Evolutionary conservation across 176 grass and related monocot species (phyloP), one percentile per base, ranked within the genome.

Genomic region (Oryza glaberrima): DNA sequence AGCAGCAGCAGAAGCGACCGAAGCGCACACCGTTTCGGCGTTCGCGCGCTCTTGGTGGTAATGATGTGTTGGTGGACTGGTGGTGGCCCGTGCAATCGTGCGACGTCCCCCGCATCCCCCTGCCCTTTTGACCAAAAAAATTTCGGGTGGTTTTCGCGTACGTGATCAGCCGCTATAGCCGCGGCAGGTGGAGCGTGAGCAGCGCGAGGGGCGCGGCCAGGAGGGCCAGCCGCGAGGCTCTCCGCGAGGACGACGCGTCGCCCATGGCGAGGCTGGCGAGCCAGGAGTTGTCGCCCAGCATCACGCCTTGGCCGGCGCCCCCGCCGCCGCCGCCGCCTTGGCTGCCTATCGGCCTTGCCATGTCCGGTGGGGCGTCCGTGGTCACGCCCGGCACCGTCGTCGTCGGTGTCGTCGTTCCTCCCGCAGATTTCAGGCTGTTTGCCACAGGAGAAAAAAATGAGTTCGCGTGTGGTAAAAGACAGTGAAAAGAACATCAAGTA

Each of bases 211-310:
- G 69, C 46, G 26, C 12, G 34, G 81, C 81, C 17, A 54, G 64
- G 49, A 65, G 41, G 0, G 73, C 43, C 23, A 65, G 54, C 69
- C 23, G 38, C 12, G 83, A 25, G 36, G 68, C 34, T 41, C 40
- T 41, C 38, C 73, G 73, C 45, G 70, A 74, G 1, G 89, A 49
- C 46, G 80, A 49, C 35, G 54, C 43, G 28, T 90, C 91, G 38
- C 94, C 94, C 7, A 86, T 96, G 79, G 94, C 94, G 71, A 94
- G 79, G 83, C 87, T 91, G 80, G 94, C 94, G 35, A 96, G 84
- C 94, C 91, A 96, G 1, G 94, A 91, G 63, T 88, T 84, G 88
- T 96, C 84, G 70, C 87, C 78, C 12, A 90, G 83, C 76, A 96
- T 92, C 68, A 89, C 91, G 81, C 90, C 93, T 48, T 92, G 88